Percentiles rank a stretch among this genome's conserved stretches.
phyloP scores from a whole-genome alignment of 2,329 filamentous ascomycete species.

The Hypocreales sp. region DNA sequence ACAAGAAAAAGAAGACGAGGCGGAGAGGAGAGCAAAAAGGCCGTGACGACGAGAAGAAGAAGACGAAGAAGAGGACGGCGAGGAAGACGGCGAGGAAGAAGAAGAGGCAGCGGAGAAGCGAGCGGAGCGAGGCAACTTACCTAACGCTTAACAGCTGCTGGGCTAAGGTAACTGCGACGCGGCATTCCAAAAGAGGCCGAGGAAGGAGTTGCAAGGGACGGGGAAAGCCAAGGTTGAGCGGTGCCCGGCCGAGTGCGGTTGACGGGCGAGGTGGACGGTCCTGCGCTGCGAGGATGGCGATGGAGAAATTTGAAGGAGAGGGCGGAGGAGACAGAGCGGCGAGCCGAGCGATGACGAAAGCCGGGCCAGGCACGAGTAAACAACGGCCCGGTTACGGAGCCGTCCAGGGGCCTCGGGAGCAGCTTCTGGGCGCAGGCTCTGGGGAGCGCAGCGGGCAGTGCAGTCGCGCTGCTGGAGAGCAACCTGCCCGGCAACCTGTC shows the following conservation, averaged over 20 bases:
- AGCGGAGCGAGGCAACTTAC: constrained; percentile 6
- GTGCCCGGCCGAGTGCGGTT: not conserved
- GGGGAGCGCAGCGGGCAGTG: too few species aligned
- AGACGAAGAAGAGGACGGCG: constrained; percentile 3
- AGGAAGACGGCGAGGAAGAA: not conserved
- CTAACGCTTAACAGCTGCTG: constrained; percentile 4
- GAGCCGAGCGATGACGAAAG: constrained; percentile 2
- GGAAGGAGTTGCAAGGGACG: constrained; percentile 5
- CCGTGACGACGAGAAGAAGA: constrained; percentile 3
- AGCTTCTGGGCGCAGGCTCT: too few species aligned
- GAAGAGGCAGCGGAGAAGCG: constrained; percentile 4
- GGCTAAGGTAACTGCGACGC: constrained; percentile 9
- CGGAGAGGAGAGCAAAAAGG: constrained; percentile 6
- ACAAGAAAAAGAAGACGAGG: constrained; percentile 8
- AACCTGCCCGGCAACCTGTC: too few species aligned
- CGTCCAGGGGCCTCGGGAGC: too few species aligned
- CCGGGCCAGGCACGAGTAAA: too few species aligned
- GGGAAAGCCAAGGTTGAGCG: not conserved
- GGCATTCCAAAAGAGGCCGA: constrained; percentile 4
- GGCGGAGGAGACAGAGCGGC: not conserved
- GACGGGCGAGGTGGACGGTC: constrained; percentile 3
- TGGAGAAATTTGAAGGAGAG: not conserved
- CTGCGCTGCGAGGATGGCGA: not conserved
- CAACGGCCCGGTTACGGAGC: too few species aligned
- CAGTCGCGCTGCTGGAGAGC: too few species aligned